phyloP scores from a whole-genome alignment of 2,329 filamentous ascomycete genomes.

The Neocucurbitaria cava region DNA sequence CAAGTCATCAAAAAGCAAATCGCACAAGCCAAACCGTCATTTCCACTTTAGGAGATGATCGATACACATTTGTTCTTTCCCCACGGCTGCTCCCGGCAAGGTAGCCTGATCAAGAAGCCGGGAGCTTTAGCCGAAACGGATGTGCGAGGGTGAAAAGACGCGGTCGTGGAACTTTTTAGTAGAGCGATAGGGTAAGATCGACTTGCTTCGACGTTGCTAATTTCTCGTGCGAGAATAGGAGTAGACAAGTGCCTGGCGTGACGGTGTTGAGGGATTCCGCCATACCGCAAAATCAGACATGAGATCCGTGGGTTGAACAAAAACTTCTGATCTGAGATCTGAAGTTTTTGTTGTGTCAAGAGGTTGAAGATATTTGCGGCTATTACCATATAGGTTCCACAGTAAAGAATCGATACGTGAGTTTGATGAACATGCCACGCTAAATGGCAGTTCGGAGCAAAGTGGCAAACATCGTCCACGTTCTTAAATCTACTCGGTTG shows the following conservation, averaged over 20 bases:
- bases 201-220: neutral
- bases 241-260: neutral
- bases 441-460: conserved; percentile 19
- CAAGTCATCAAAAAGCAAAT: conserved; percentile 2
- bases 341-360: no score
- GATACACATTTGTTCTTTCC: conserved; percentile 14
- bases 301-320: neutral
- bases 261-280: neutral
- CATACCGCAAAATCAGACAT: neutral
- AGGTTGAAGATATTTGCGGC: conserved; percentile 8
- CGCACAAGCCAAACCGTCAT: neutral
- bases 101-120: conserved; percentile 22
- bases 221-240: neutral
- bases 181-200: neutral
- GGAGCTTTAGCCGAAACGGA: neutral
- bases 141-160: neutral
- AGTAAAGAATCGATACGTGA: conserved; percentile 4
- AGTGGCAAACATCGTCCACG: conserved; percentile 27
- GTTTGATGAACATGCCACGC: conserved; percentile 30
- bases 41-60: conserved; percentile 14
- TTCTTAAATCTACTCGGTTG: conserved; percentile 14
- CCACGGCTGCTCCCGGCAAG: conserved; percentile 31
- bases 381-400: conserved; percentile 24
- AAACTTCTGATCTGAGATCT: no score
- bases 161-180: neutral